A percentile compares a stretch with the other conserved stretches of the same genome.
These are phyloP conservation scores for Hypoxylon sp. DNA, from an alignment of 2,329 filamentous ascomycete genomes.

Conservation along the genomic window DNA sequence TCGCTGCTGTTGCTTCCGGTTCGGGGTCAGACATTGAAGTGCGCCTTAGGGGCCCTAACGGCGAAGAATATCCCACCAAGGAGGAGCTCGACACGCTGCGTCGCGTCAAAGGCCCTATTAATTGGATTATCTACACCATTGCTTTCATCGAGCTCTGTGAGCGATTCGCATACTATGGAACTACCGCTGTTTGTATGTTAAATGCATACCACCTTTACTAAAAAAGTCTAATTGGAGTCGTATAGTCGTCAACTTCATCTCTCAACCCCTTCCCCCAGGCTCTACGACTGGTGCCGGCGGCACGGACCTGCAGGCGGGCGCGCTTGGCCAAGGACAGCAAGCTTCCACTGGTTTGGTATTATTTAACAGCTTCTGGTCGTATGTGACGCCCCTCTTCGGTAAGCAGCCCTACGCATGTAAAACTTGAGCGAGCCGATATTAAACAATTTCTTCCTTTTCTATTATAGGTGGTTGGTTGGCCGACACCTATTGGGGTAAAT, in stretches of 20 bases:
- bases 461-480: constrained; percentile 63
- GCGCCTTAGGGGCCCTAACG: constrained; percentile 50
- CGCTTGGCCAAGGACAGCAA: constrained; percentile 64
- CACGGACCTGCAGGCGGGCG: constrained; percentile 62
- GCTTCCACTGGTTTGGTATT: constrained; percentile 60
- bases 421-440: constrained; percentile 4
- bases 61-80: constrained; percentile 65
- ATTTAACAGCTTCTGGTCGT: constrained; percentile 55
- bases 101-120: constrained; percentile 68
- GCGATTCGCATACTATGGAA: constrained; percentile 76
- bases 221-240: constrained; percentile 50
- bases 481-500: constrained; percentile 74
- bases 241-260: constrained; percentile 73
- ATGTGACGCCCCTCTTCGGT: constrained; percentile 54
- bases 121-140: constrained; percentile 70
- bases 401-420: constrained; percentile 12
- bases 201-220: not conserved
- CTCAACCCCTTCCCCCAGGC: constrained; percentile 68
- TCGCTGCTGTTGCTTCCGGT: constrained; percentile 29
- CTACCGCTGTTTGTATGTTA: constrained; percentile 70
- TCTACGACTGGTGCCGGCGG: constrained; percentile 68
- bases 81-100: constrained; percentile 67
- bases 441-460: constrained; percentile 4
- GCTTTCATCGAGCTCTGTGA: constrained; percentile 76
- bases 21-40: constrained; percentile 44